These are phyloP conservation scores for Epichloe scottii DNA, from an alignment of 2,329 filamentous ascomycete species.

Conservation along the genomic window DNA sequence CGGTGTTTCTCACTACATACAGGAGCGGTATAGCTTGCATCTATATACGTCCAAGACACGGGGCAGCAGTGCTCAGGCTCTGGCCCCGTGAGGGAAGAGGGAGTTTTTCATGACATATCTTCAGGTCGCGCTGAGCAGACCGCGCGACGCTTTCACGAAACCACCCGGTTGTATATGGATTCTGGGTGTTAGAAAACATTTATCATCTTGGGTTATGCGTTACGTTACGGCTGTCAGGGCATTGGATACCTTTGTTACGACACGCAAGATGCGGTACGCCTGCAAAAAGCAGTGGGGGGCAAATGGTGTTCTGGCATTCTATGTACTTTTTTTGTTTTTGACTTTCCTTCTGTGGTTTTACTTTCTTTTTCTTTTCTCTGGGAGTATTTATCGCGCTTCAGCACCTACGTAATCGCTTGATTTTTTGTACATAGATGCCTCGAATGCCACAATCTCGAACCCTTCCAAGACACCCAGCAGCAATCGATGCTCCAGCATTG, in stretches of 20 bases:
- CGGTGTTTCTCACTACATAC: background rate
- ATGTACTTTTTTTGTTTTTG: background rate
- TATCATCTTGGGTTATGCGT: background rate
- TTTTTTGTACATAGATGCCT: background rate
- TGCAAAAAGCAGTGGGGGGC: background rate
- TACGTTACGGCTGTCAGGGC: background rate
- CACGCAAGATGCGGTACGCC: background rate
- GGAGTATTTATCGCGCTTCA: background rate
- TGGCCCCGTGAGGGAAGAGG: background rate
- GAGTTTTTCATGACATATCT: background rate
- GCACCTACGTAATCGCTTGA: background rate
- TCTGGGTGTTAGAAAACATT: background rate
- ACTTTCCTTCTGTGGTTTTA: background rate
- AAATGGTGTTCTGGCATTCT: background rate
- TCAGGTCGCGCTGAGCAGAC: background rate
- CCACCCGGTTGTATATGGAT: background rate
- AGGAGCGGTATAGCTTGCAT: background rate
- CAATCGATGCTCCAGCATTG: background rate
- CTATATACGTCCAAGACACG: background rate
- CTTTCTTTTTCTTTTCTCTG: background rate
- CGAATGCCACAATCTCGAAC: background rate
- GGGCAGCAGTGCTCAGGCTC: background rate
- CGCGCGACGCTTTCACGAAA: slow-evolving; percentile 1
- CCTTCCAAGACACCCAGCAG: background rate
- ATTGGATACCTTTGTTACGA: slow-evolving; percentile 2